Conservation (phyloP, 441 rosid species). For the Aquilaria agallochum region DNA sequence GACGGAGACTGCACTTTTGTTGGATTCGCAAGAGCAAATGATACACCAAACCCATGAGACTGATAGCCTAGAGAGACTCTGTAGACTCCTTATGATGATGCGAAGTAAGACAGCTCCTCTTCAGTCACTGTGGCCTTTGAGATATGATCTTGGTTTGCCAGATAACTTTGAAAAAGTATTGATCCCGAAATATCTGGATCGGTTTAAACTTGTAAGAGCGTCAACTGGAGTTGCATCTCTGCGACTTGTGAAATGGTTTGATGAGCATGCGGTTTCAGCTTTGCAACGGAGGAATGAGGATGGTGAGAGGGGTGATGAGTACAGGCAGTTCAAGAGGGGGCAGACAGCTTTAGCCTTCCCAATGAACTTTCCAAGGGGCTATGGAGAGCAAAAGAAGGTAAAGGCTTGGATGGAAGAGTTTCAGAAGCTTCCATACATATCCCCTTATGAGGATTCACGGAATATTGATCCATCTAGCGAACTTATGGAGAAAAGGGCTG, state of each 20-base stretch:
- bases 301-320: conserved; percentile 39
- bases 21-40: conserved; percentile 72
- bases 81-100: conserved; percentile 88
- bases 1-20: conserved; percentile 76
- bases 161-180: conserved; percentile 68
- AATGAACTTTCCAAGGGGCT: conserved; percentile 89
- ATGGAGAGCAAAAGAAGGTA: conserved; percentile 91
- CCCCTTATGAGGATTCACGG: conserved; percentile 83
- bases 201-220: conserved; percentile 58
- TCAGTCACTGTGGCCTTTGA: conserved; percentile 69
- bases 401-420: conserved; percentile 96
- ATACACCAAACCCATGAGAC: conserved; percentile 60
- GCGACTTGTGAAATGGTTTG: conserved; percentile 60
- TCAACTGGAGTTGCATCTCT: conserved; percentile 48
- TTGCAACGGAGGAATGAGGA: conserved; percentile 58
- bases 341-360: conserved; percentile 64
- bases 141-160: conserved; percentile 87
- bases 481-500: conserved; percentile 95
- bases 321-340: conserved; percentile 73
- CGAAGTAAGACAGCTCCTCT: conserved; percentile 57
- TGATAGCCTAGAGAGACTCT: conserved; percentile 80
- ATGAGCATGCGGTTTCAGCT: conserved; percentile 67
- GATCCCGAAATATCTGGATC: conserved; percentile 59
- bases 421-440: conserved; percentile 89
- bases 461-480: conserved; percentile 74